These are phyloP conservation scores for Phialemonium atrogriseum DNA, from an alignment of 2,329 filamentous ascomycete genomes.

Conservation along the genomic window DNA sequence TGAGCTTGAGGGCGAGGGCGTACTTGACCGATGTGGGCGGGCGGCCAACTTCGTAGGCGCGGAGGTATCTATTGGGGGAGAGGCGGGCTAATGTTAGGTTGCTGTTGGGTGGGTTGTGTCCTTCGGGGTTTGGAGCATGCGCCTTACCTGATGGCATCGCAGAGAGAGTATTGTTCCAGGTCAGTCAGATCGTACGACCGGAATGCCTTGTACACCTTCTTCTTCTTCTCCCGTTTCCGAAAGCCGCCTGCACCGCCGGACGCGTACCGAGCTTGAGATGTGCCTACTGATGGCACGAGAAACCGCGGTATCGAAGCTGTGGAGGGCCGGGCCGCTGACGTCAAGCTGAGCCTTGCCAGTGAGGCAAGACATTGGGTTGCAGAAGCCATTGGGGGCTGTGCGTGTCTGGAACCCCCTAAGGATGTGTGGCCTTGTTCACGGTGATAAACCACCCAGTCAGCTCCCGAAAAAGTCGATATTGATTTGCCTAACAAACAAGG, in stretches of 20 bases:
- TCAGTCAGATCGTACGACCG: slow-evolving; percentile 59
- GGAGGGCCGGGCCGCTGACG: slow-evolving; percentile 32
- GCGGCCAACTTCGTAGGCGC: slow-evolving; percentile 83
- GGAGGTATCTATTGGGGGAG: slow-evolving; percentile 62
- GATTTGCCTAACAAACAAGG: too few relatives aligned
- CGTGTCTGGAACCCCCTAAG: slow-evolving; percentile 13
- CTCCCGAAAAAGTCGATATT: too few relatives aligned
- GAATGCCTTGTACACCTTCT: slow-evolving; percentile 54
- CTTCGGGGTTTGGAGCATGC: not conserved
- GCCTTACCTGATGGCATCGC: slow-evolving; percentile 80
- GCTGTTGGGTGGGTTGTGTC: not conserved
- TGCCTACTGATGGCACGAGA: slow-evolving; percentile 34
- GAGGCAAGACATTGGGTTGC: slow-evolving; percentile 46
- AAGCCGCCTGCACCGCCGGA: slow-evolving; percentile 29
- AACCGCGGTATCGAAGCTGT: slow-evolving; percentile 37
- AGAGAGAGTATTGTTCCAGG: slow-evolving; percentile 68
- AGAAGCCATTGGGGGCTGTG: slow-evolving; percentile 40
- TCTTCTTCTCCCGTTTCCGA: slow-evolving; percentile 49
- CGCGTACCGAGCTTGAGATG: slow-evolving; percentile 33
- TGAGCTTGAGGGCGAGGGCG: slow-evolving; percentile 76
- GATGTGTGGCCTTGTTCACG: too few relatives aligned
- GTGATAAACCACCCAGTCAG: too few relatives aligned
- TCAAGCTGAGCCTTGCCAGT: slow-evolving; percentile 41
- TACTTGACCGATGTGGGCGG: slow-evolving; percentile 72
- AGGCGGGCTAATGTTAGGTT: slow-evolving; percentile 1